Evolutionary conservation across 768 basidiomycete genomes (phyloP).

Genomic region (Wakefieldia striispora): DNA sequence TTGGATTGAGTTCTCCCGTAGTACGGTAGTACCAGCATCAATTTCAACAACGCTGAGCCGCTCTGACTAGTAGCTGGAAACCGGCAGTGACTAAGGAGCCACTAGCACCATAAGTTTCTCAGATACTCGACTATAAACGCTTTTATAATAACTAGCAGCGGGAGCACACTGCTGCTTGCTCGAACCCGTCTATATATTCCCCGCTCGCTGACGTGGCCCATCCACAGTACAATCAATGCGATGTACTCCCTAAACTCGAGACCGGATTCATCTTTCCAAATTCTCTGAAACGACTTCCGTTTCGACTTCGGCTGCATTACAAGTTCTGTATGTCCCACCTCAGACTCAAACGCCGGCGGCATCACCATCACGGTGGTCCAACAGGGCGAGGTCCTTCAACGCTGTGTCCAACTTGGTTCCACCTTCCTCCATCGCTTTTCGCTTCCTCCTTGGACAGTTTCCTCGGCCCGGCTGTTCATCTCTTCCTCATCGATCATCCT

Average conservation of each 20-base stretch:
- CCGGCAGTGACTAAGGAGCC: too few relatives aligned
- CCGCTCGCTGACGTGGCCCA: too few relatives aligned
- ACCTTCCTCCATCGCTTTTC: constrained; percentile 42
- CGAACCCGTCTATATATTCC: too few relatives aligned
- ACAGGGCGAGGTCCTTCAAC: constrained; percentile 63
- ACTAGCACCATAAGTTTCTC: too few relatives aligned
- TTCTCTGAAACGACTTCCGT: constrained; percentile 53
- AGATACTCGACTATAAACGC: too few relatives aligned
- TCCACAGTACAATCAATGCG: constrained; percentile 61
- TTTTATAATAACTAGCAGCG: too few relatives aligned
- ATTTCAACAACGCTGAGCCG: too few relatives aligned
- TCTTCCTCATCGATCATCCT: constrained; percentile 53
- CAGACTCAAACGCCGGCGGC: too few relatives aligned
- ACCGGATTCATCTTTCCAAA: constrained; percentile 21
- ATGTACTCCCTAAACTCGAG: constrained; percentile 59
- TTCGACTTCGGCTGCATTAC: constrained; percentile 53
- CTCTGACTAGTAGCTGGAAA: too few relatives aligned
- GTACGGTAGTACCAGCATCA: too few relatives aligned
- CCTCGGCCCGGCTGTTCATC: constrained; percentile 52
- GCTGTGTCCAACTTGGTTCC: constrained; percentile 53
- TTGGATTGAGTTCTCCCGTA: too few relatives aligned
- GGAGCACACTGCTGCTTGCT: too few relatives aligned
- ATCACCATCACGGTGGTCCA: constrained; percentile 77
- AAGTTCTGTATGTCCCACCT: constrained; percentile 69
- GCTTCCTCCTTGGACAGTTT: constrained; percentile 35